Evolutionary conservation across 176 grass and related monocot genomes (phyloP), one percentile per base, ranked within the genome.

Genomic region (Oryza glumipatula): DNA sequence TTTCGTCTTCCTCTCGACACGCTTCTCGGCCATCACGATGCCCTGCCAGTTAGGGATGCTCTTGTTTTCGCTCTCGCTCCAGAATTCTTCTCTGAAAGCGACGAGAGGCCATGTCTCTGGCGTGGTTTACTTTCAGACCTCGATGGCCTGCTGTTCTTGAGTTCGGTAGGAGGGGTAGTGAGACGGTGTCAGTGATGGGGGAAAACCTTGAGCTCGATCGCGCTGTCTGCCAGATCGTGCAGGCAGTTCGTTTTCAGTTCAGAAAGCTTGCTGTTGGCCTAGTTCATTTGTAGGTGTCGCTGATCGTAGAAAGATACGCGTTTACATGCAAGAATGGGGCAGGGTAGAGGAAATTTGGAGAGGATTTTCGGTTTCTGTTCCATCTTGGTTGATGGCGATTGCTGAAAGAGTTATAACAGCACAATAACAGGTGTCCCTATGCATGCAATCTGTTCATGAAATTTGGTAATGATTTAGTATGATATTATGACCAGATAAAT

Each of bases 211-310:
- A 47, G 44, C 33, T 2, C 30, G 30, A 32, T 32, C 35, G 52
- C 54, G 6, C 1, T 2, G 28, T 85, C 35, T 38, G 67, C 39
- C 38, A 4, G 39, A 36, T 54, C 41, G 17, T n/a, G 77, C 46
- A 72, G 9, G 67, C 67, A 19, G 3, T n/a, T 79, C 61, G 30
- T 54, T 88, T 84, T 84, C 87, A 68, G 22, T 36, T 36, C 19
- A 2, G 76, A 88, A 88, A 84, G 87, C 54, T 73, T 17, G 33
- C 0, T 8, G 28, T n/a, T 71, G 23, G 23, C 60, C 36, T 68
- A 84, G 81, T 10, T 60, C 51, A 4, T 28, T 82, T 71, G 71
- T 3, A 68, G 85, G 9, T 36, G 14, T 44, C 67, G 35, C 26
- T 19, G 70, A 32, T 32, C 33, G 0, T 65, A 5, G 23, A 47